Conservation (phyloP, 495 filamentous ascomycete species). For the Sabuloglossum arenarium region DNA sequence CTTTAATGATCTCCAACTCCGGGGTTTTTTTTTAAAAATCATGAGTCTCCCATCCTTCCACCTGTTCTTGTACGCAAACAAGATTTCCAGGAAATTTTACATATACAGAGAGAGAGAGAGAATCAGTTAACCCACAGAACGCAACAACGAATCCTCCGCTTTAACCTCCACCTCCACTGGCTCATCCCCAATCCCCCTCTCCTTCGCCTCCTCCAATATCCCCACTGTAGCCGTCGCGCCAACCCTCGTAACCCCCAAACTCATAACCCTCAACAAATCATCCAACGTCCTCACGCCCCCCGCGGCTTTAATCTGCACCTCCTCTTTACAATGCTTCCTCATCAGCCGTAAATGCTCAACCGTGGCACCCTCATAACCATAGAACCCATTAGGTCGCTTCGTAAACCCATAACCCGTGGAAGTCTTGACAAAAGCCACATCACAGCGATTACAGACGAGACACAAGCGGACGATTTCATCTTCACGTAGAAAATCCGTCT, state of each 20-base stretch:
- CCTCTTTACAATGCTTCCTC: constrained; percentile 21
- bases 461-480: constrained; percentile 27
- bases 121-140: no score
- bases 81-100: background rate
- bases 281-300: constrained; percentile 30
- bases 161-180: constrained; percentile 10
- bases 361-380: constrained; percentile 30
- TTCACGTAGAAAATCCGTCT: constrained; percentile 29
- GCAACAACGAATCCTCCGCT: no score
- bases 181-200: constrained; percentile 25
- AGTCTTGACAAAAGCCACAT: constrained; percentile 35
- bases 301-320: constrained; percentile 34
- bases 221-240: constrained; percentile 30
- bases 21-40: no score
- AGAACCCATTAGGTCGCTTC: constrained; percentile 26
- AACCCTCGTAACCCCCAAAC: constrained; percentile 23
- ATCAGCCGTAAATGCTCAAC: constrained; percentile 29
- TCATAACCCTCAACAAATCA: constrained; percentile 21
- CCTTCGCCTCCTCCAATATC: constrained; percentile 32
- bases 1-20: no score
- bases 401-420: constrained; percentile 36
- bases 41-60: no score
- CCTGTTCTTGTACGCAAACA: no score
- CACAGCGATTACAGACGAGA: constrained; percentile 25
- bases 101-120: background rate